Percentiles rank a stretch among this genome's conserved stretches.
Conservation (phyloP, 2,329 filamentous ascomycete species). For the Ascochyta viciae-villosae region DNA sequence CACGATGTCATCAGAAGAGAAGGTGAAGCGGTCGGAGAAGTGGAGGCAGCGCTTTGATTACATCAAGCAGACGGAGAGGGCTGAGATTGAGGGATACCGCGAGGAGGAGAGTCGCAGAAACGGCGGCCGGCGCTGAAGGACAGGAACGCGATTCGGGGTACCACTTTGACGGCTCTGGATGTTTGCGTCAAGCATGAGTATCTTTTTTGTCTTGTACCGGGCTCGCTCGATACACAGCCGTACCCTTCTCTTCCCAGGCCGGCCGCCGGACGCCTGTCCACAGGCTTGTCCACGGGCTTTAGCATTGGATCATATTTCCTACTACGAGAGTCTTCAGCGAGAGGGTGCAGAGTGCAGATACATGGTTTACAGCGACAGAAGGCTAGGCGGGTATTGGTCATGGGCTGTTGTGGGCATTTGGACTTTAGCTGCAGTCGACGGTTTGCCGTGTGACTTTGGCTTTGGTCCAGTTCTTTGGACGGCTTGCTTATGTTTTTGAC, state of each 20-base stretch:
- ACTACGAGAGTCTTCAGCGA: neutral
- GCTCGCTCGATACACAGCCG: neutral
- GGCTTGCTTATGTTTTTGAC: constrained; percentile 1
- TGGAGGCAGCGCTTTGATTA: constrained; percentile 47
- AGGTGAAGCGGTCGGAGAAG: constrained; percentile 43
- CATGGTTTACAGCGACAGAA: neutral
- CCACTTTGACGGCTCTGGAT: neutral
- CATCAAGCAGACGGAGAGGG: constrained; percentile 40
- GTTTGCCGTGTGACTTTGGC: neutral
- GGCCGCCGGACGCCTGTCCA: neutral
- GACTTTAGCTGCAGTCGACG: neutral
- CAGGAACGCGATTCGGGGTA: neutral
- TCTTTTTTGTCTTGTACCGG: neutral
- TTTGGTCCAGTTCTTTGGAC: neutral
- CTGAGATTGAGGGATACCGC: constrained; percentile 37
- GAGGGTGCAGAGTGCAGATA: neutral
- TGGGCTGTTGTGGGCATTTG: constrained; percentile 1
- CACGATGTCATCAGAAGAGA: constrained; percentile 47
- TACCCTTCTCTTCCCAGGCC: neutral
- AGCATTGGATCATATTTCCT: neutral
- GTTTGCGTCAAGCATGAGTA: neutral
- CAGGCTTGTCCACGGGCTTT: neutral
- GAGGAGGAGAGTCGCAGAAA: constrained; percentile 13
- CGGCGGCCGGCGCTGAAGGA: constrained; percentile 7
- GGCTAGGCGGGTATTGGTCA: constrained; percentile 7